Evolutionary conservation across 2,329 filamentous ascomycete species (phyloP).

Genomic region (Ophiostoma montium): DNA sequence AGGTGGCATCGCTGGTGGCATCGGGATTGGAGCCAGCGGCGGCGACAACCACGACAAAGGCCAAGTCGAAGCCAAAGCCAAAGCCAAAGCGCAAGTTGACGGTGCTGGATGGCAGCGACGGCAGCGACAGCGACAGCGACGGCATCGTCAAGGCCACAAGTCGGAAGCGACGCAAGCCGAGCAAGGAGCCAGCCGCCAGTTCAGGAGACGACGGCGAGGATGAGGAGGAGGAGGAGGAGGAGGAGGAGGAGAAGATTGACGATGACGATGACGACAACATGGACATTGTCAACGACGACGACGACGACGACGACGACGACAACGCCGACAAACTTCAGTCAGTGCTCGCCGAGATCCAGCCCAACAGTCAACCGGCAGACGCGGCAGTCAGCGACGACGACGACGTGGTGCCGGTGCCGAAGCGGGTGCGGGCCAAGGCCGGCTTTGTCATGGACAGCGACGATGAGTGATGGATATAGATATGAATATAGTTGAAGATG

Average conservation of each 20-base stretch:
- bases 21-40: not conserved
- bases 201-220: slow-evolving; percentile 1
- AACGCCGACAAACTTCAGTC: slow-evolving; percentile 2
- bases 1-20: not conserved
- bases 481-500: not conserved
- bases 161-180: slow-evolving; percentile 10
- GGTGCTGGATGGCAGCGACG: slow-evolving; percentile 10
- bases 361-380: not conserved
- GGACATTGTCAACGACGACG: not conserved
- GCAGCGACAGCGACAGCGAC: slow-evolving; percentile 7
- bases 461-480: slow-evolving; percentile 32
- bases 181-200: slow-evolving; percentile 6
- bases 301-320: slow-evolving; percentile 1
- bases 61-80: slow-evolving; percentile 2
- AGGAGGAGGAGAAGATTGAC: not conserved
- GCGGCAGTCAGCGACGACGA: slow-evolving; percentile 24
- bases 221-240: not conserved
- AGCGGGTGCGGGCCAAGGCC: slow-evolving; percentile 30
- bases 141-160: not conserved
- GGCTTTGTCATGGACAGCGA: slow-evolving; percentile 47
- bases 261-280: not conserved
- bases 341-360: slow-evolving; percentile 5
- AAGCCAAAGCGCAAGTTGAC: slow-evolving; percentile 16
- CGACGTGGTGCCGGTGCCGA: slow-evolving; percentile 26
- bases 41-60: not conserved